Evolutionary conservation across 768 basidiomycete genomes (phyloP).

Genomic region (Rubroboletus pulcherrimus): DNA sequence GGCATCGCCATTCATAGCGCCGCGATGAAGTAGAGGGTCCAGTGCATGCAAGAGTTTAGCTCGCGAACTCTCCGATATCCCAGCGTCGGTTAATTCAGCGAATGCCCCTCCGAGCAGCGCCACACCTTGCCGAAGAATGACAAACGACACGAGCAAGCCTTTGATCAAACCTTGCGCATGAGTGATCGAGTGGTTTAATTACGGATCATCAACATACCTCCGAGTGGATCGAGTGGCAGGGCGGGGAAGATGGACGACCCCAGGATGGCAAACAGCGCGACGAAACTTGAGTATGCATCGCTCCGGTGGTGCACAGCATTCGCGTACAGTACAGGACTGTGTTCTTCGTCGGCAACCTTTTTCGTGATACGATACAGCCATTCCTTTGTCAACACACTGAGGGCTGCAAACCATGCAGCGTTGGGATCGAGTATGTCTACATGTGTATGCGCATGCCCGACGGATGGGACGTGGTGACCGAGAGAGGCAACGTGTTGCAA

Average conservation of each 20-base stretch:
- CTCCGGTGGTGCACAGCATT: constrained; percentile 98
- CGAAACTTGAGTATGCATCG: constrained; percentile 89
- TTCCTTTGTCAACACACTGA: constrained; percentile 82
- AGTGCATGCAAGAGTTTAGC: constrained; percentile 53
- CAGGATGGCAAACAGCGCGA: constrained; percentile 89
- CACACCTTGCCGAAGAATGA: constrained; percentile 80
- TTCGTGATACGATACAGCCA: constrained; percentile 90
- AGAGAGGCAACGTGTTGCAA: constrained; percentile 53
- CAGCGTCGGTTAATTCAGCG: constrained; percentile 80
- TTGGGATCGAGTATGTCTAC: constrained; percentile 74
- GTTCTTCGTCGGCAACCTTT: constrained; percentile 86
- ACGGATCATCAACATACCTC: constrained; percentile 50
- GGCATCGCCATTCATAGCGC: constrained; percentile 21
- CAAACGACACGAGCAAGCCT: constrained; percentile 86
- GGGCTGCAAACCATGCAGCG: constrained; percentile 93
- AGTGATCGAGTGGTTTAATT: background rate
- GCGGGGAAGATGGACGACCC: constrained; percentile 83
- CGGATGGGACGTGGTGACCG: constrained; percentile 50
- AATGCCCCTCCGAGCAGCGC: constrained; percentile 64
- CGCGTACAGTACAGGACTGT: constrained; percentile 87
- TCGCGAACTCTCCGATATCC: constrained; percentile 57
- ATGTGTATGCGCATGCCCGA: constrained; percentile 54
- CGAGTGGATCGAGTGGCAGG: constrained; percentile 90
- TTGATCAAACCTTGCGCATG: constrained; percentile 4
- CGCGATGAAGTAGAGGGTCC: constrained; percentile 46